Base-by-base conservation (phyloP, 257 asterid genomes). In the Scutellaria baicalensis region DNA sequence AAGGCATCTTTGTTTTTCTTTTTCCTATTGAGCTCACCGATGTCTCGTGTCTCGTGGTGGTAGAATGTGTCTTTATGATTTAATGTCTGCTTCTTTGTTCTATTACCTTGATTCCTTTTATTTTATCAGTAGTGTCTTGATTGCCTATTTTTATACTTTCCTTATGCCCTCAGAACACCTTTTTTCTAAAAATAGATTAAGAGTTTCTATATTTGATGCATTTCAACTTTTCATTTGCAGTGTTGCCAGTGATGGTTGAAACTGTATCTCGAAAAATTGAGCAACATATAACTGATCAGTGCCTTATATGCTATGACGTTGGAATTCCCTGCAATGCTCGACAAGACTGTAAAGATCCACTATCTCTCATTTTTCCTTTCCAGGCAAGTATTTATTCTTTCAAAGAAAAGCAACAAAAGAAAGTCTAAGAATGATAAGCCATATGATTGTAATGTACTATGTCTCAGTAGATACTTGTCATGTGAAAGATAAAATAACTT, bases 251-350 rank as follows among this genome's bases (percentile, higher is more conserved):
- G 83, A 93, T 86, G 94, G 84, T 89, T 66, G 99, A 93, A 78
- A 80, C 88, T 6, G 84, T 89, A 57, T 89, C 88, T 59, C 77
- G 88, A 51, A 91, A 86, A 78, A 89, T 93, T 65, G 74, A 70
- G 50, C 90, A 81, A 74, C 99, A 93, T 74, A 91, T 93, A 65
- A 79, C 88, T 1, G 97, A 87, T 77, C 96, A 93, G 74, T 93
- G 99, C 84, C 97, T 93, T 35, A 71, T 93, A 49, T 93, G 99
- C 81, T 93, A 89, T 75, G 97, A 91, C 61, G 83, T 70, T 49
- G 99, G 97, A 48, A 68, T 82, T 77, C 96, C 94, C 21, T 93
- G 99, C 62, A 62, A 85, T 73, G 96, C 99, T 70, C 91, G 95
- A 68, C 88, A 86, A 73, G 89, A 84, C 38, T 91, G 97, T 72